These are phyloP conservation scores for Echites panduratus DNA, from an alignment of 257 asterid genomes.

Conservation along the genomic window DNA sequence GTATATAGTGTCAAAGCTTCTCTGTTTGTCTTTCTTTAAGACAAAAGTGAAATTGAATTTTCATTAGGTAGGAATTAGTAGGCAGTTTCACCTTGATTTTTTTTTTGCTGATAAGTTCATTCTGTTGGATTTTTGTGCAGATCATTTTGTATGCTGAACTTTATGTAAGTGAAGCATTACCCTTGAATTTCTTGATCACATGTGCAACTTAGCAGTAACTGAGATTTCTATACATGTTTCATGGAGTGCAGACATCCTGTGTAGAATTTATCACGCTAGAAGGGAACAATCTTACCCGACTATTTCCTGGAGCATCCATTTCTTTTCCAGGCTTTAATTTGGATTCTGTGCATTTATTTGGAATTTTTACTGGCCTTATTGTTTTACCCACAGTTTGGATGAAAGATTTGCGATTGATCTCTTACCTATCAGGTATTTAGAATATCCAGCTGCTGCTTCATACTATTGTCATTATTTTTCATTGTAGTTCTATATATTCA, in stretches of 20 bases:
- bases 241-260: conserved; percentile 56
- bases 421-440: conserved; percentile 68
- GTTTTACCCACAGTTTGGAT: conserved; percentile 79
- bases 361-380: conserved; percentile 41
- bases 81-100: background rate
- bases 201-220: background rate
- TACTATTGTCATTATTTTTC: conserved; percentile 1
- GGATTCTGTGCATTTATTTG: conserved; percentile 61
- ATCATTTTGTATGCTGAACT: conserved; percentile 70
- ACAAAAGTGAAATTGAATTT: background rate
- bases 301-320: conserved; percentile 60
- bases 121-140: conserved; percentile 40
- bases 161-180: conserved; percentile 49
- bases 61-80: background rate
- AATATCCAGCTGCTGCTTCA: conserved; percentile 6
- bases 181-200: background rate
- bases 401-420: conserved; percentile 68
- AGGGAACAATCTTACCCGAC: conserved; percentile 69
- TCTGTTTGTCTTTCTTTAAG: background rate
- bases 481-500: background rate
- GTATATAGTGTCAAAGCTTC: conserved; percentile 11
- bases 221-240: conserved; percentile 13
- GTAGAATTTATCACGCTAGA: conserved; percentile 75
- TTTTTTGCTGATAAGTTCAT: conserved; percentile 2
- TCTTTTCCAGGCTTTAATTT: conserved; percentile 45